A percentile compares a stretch with the other conserved stretches of the same genome.
Evolutionary conservation across 495 filamentous ascomycete species (phyloP).

Genomic region (Daldinia childiae): DNA sequence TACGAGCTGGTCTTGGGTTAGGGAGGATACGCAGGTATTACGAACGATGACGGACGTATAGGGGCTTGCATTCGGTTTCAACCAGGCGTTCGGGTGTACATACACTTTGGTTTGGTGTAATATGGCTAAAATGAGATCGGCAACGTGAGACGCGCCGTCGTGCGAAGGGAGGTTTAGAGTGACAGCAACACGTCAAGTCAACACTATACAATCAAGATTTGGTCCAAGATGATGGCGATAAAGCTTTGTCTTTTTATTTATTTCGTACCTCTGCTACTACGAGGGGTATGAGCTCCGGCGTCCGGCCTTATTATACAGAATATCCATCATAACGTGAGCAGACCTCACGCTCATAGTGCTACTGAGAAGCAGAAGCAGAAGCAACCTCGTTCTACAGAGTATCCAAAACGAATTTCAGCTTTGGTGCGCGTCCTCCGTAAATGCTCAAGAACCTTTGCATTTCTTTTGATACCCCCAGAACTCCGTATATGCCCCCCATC

Average conservation of each 20-base stretch:
- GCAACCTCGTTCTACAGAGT: conserved; percentile 27
- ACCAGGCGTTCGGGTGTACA: conserved; percentile 38
- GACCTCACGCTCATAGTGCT: conserved; percentile 11
- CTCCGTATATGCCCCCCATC: conserved; percentile 31
- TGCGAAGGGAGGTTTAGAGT: conserved; percentile 4
- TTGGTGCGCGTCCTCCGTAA: conserved; percentile 29
- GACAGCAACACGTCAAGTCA: conserved; percentile 5
- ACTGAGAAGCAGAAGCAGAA: conserved; percentile 20
- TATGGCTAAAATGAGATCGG: conserved; percentile 19
- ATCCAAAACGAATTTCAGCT: conserved; percentile 27
- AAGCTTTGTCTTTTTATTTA: conserved; percentile 8
- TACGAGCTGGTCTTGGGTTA: conserved; percentile 89
- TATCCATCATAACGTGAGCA: conserved; percentile 25
- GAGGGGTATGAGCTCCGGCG: conserved; percentile 1
- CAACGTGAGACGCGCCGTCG: not conserved
- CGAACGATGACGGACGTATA: conserved; percentile 22
- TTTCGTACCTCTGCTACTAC: conserved; percentile 4
- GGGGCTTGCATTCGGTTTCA: conserved; percentile 25
- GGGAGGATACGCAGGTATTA: not conserved
- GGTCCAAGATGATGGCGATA: conserved; percentile 7
- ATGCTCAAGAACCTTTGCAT: conserved; percentile 35
- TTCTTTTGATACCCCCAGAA: conserved; percentile 37
- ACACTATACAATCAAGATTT: not conserved
- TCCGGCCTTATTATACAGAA: conserved; percentile 31
- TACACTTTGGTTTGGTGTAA: conserved; percentile 22